Conservation (phyloP, 2,329 filamentous ascomycete genomes). For the Beauveria bassiana region DNA sequence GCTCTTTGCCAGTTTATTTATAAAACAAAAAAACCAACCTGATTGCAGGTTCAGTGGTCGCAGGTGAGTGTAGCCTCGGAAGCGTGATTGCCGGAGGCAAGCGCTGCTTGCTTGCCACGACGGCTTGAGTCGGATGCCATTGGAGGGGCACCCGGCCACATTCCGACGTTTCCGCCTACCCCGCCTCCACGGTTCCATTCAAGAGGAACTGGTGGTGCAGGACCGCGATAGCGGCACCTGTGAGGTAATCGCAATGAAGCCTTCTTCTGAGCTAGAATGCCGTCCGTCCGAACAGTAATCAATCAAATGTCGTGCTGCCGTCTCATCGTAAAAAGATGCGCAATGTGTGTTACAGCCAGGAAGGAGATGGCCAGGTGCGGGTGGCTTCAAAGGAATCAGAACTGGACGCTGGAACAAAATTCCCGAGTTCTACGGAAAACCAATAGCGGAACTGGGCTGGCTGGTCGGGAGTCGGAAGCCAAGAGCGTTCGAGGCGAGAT, state of each 20-base stretch:
- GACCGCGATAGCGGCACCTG: too few species aligned
- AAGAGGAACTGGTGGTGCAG: too few species aligned
- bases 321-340: not conserved
- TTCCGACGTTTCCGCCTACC: constrained; percentile 1
- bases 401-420: too few species aligned
- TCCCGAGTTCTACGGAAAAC: too few species aligned
- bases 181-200: not conserved
- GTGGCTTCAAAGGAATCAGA: too few species aligned
- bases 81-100: not conserved
- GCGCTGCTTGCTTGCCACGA: not conserved
- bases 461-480: not conserved
- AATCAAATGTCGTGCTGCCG: not conserved
- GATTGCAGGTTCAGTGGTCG: too few species aligned
- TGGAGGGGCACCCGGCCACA: not conserved
- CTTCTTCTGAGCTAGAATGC: too few species aligned
- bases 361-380: not conserved
- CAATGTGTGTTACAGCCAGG: not conserved
- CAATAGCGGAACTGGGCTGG: too few species aligned
- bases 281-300: too few species aligned
- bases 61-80: not conserved
- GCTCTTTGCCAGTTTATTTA: not conserved
- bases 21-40: not conserved
- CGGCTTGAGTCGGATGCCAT: constrained; percentile 3
- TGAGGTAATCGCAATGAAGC: too few species aligned
- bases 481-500: not conserved